Base-by-base conservation (phyloP, 805 yeast species). In the Lipomyces mesembrius region DNA sequence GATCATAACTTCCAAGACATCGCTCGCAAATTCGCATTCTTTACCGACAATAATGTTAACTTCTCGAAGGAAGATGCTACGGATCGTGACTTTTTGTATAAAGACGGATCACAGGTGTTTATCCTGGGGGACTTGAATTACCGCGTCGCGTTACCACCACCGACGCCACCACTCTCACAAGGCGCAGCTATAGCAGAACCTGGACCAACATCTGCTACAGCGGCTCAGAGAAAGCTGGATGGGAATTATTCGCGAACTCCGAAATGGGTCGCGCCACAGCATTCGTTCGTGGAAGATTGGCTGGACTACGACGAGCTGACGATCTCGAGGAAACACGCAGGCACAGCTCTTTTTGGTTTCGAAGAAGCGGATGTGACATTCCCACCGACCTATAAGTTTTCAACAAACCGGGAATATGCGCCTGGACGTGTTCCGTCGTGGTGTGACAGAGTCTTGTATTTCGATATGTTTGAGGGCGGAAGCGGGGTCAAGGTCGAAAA, bases 101-200 rank as follows among this genome's bases (percentile, higher is more conserved):
- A 83, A 67, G 86, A 87, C 0, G 71, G 77, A 0, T 73, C 83
- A 11, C 96, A 90, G 74, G 77, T 88, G 4, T 88, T 92, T 73
- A 76, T 92, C 61, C 78, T 91, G 82, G 98, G 98, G 0, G 98
- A 93, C 77, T 79, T 93, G 72, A 93, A 93, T 75, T 93, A 90
- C 76, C 81, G 98, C 56, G 83, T 67, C 22, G 39, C 53, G 12
- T 43, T 35, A 32, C 63, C 27, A 12, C 64, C 9, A 17, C 58
- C 43, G 53, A 25, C 27, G 32, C 11, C 11, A 35, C 53, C n/a
- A 46, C 58, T 25, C 17, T 52, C 5, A n/a, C 54, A 11, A 35
- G 63, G 14, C 55, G 57, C 54, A 52, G 58, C 39, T 20, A 27
- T 27, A 25, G 14, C 25, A 20, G 49, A 12, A 35, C 57, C 37